Base-by-base conservation (phyloP, 2,329 filamentous ascomycete species). In the Chrysoporthe puriensis region DNA sequence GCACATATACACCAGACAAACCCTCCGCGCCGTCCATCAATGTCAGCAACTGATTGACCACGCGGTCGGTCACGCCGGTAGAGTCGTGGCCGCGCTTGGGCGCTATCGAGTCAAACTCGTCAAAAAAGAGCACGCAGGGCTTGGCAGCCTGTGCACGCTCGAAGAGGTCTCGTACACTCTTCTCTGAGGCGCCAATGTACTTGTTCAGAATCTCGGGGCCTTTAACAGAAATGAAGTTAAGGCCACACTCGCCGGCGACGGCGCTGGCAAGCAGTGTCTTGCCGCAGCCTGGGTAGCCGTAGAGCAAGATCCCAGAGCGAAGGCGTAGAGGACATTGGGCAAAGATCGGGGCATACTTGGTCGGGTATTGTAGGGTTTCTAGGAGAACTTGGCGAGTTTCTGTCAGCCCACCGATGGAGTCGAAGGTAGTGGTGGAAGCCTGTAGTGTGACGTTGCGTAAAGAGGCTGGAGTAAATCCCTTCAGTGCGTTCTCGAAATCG, bases 21-120 rank as follows among this genome's bases (percentile, higher is more conserved):
- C 96, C 96, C 79, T 99, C 96, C 0, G 96, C 96, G 75, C 96
- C 96, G 75, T 99, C 96, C 96, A 99, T 99, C 78, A 98, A 95
- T 0, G 96, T 99, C 13, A 99, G 86, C 67, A 99, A 88, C 83
- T 99, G 96, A 77, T 99, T 99, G 73, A 99, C 96, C 0, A 99
- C 96, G 48, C 96, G 89, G 79, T 99, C 96, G 0, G 96, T 99
- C n/a, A 99, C 96, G 71, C 96, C 96, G 0, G 96, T 99, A 1
- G 91, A 96, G 77, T 99, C 96, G 76, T 99, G 96, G 0, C 96
- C 96, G 80, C 96, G 88, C 80, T 98, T 99, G 2, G 96, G 96
- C 0, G 96, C 96, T 71, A 99, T 98, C 50, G 92, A 94, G 80
- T 99, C 96, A 76, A 99, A 99, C 78, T 99, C 96, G 76, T 99